phyloP scores from a whole-genome alignment of 192 early-diverging fungal species.

The Backusella luteola region DNA sequence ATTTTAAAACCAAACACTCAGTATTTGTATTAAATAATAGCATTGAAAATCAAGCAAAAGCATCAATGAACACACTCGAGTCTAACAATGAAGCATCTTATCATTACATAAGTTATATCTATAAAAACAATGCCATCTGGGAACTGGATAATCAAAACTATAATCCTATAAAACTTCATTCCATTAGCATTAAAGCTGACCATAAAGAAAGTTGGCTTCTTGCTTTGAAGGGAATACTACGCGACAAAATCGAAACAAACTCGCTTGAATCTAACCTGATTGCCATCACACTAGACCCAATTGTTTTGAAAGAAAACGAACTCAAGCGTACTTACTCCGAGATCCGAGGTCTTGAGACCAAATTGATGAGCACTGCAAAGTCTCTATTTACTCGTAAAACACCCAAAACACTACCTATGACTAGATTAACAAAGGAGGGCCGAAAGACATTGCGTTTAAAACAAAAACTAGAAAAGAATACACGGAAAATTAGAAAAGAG shows the following conservation, averaged over 20 bases:
- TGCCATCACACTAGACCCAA: background rate
- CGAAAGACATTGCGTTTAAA: background rate
- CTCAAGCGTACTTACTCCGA: background rate
- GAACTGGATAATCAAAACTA: background rate
- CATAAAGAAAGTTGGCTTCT: background rate
- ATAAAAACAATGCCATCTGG: background rate
- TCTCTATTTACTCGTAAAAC: background rate
- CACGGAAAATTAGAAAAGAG: background rate
- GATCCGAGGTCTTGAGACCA: background rate
- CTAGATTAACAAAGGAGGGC: background rate
- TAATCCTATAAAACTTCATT: background rate
- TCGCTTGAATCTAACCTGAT: background rate
- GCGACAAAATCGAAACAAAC: background rate
- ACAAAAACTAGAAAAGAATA: background rate
- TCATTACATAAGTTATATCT: background rate
- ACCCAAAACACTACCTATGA: background rate
- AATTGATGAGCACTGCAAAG: background rate
- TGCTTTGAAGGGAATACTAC: background rate
- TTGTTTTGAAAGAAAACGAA: background rate
- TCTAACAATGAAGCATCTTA: background rate
- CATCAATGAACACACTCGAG: background rate
- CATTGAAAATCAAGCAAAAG: background rate
- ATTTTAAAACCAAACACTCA: background rate
- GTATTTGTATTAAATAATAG: background rate
- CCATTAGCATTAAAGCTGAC: background rate